phyloP scores from a whole-genome alignment of 2,329 filamentous ascomycete species.

The Penicillium sp. region DNA sequence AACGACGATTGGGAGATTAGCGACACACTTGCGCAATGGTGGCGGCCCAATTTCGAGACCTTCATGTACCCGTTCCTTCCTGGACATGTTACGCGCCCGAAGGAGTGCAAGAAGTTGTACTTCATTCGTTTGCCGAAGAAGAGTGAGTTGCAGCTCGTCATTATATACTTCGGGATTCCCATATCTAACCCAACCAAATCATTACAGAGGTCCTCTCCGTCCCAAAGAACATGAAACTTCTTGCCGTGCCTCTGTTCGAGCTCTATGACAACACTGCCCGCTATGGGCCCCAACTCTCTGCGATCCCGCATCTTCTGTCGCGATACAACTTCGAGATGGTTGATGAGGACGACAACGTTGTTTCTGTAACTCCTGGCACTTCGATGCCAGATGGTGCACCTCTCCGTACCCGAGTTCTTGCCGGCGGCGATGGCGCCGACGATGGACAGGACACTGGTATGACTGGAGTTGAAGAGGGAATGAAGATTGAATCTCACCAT shows the following conservation, averaged over 20 bases:
- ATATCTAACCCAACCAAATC: not conserved
- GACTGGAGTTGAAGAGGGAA: slow-evolving; percentile 31
- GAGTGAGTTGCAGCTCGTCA: slow-evolving; percentile 58
- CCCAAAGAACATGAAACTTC: slow-evolving; percentile 99
- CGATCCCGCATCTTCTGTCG: slow-evolving; percentile 91
- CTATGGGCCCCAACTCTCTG: slow-evolving; percentile 93
- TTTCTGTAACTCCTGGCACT: slow-evolving; percentile 76
- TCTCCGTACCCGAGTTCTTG: slow-evolving; percentile 65
- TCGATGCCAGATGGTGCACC: slow-evolving; percentile 58
- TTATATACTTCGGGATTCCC: too few species aligned
- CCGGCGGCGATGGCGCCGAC: slow-evolving; percentile 42
- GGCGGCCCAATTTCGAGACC: slow-evolving; percentile 97
- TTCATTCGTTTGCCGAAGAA: slow-evolving; percentile 91
- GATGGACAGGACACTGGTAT: slow-evolving; percentile 35
- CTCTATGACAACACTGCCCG: slow-evolving; percentile 95
- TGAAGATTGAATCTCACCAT: slow-evolving; percentile 27
- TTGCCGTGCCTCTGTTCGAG: slow-evolving; percentile 94
- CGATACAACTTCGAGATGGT: slow-evolving; percentile 98
- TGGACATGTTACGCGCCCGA: slow-evolving; percentile 90
- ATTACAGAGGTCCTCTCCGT: slow-evolving; percentile 82
- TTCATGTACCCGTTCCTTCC: slow-evolving; percentile 99
- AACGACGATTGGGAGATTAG: slow-evolving; percentile 93
- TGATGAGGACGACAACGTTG: slow-evolving; percentile 85
- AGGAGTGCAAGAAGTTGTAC: slow-evolving; percentile 99
- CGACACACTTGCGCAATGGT: slow-evolving; percentile 96